These are phyloP conservation scores for Monotropa hypopitys DNA, from an alignment of 179 eudicot species.

Conservation along the genomic window DNA sequence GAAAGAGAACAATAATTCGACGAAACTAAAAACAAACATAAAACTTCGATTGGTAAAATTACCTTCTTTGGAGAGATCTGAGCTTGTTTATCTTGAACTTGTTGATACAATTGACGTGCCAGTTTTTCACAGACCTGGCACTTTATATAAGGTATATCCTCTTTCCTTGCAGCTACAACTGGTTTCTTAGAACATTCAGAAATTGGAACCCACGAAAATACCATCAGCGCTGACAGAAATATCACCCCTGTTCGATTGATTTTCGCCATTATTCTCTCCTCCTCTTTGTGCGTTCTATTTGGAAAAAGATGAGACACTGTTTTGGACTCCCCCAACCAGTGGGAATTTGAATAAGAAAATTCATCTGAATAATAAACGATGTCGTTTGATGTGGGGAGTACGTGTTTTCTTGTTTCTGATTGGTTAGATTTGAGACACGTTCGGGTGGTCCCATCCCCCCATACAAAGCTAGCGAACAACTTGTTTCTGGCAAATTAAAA, in stretches of 20 bases:
- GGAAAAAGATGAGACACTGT: background rate
- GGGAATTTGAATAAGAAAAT: background rate
- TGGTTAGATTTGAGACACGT: slow-evolving; percentile 12
- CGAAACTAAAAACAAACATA: background rate
- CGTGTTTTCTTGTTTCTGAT: slow-evolving; percentile 21
- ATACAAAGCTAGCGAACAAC: background rate
- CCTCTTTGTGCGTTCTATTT: background rate
- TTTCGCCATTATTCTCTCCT: slow-evolving; percentile 15
- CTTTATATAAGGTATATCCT: slow-evolving; percentile 71
- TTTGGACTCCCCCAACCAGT: background rate
- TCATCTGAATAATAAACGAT: background rate
- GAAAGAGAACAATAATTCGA: background rate
- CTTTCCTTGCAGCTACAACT: slow-evolving; percentile 55
- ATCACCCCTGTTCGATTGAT: background rate
- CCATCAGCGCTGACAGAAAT: slow-evolving; percentile 11
- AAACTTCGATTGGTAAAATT: slow-evolving; percentile 7
- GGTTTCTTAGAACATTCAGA: slow-evolving; percentile 43
- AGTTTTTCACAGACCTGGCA: slow-evolving; percentile 83
- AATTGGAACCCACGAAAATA: slow-evolving; percentile 22
- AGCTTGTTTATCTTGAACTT: slow-evolving; percentile 43
- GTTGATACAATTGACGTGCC: slow-evolving; percentile 39
- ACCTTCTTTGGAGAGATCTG: slow-evolving; percentile 87
- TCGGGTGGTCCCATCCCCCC: background rate
- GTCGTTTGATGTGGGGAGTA: background rate
- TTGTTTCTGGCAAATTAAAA: background rate